Evolutionary conservation across 2,329 filamentous ascomycete genomes (phyloP), one percentile per base, ranked within the genome.

Genomic region (Alternaria ventricosa): DNA sequence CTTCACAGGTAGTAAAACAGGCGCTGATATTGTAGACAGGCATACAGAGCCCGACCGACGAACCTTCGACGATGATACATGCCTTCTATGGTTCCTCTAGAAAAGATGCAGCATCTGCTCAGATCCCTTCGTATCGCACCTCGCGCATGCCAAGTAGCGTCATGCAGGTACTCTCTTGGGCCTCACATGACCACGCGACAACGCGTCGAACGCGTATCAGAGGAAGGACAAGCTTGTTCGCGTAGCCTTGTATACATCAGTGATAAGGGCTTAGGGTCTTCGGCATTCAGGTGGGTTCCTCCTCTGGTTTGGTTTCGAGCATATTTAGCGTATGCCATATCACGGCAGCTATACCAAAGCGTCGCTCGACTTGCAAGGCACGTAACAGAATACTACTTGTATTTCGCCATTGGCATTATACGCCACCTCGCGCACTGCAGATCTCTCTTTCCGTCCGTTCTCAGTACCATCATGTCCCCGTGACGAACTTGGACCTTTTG

Each of bases 181-280:
- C 28, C 41, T 61, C 53, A 61, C 50, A 56, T 56, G 58, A 54
- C 25, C 49, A 45, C 49, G 49, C 46, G 25, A 54, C 13, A 45
- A 22, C 41, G 41, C 41, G 46, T 43, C 33, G n/a, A 56, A 43
- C 54, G 41, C 54, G 43, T 41, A 22, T 23, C 15, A 23, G 15
- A 13, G 7, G 6, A 28, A 49, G 11, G 33, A 23, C 18, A 46
- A 15, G 15, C 51, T 13, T 13, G 6, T 41, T 33, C 33, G 13
- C 28, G 8, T 51, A 36, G 49, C 5, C 28, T 51, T 9, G 20
- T 44, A 18, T 51, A 27, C 41, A 57, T 47, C 25, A 33, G 25
- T n/a, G 45, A 18, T 18, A 15, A 28, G 28, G n/a, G 45, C 45
- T 9, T 27, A 27, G 18, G 15, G 8, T 27, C 25, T 18, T 18